Evolutionary conservation across 1,284 basidiomycete species (phyloP).

Genomic region (Moniliella sp.): DNA sequence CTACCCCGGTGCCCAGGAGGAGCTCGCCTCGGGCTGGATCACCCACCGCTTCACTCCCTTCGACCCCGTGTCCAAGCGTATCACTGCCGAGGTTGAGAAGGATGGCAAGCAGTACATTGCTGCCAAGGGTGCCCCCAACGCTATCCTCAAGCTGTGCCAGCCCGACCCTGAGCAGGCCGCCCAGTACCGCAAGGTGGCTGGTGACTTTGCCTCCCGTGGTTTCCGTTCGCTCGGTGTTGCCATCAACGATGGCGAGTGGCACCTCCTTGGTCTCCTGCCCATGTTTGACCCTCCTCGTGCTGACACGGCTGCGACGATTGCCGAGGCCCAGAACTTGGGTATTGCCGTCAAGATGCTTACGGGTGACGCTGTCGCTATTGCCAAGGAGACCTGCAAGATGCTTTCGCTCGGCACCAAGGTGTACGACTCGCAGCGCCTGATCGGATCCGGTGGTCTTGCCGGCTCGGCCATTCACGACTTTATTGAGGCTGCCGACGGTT

Average conservation of each 20-base stretch:
- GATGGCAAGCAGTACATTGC: slow-evolving; percentile 40
- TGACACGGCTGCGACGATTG: slow-evolving; percentile 41
- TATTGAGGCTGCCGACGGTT: slow-evolving; percentile 42
- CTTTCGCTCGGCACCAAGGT: slow-evolving; percentile 40
- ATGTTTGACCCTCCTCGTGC: slow-evolving; percentile 41
- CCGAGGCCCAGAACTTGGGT: slow-evolving; percentile 40
- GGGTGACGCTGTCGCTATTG: slow-evolving; percentile 43
- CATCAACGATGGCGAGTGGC: slow-evolving; percentile 40
- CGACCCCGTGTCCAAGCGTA: slow-evolving; percentile 43
- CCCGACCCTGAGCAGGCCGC: slow-evolving; percentile 36
- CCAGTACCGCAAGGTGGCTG: slow-evolving; percentile 37
- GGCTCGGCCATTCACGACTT: slow-evolving; percentile 41
- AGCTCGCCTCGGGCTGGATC: slow-evolving; percentile 39
- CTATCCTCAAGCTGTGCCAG: slow-evolving; percentile 39
- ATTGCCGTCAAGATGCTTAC: slow-evolving; percentile 44
- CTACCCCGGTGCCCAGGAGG: slow-evolving; percentile 40
- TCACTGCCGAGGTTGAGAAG: slow-evolving; percentile 41
- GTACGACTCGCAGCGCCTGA: slow-evolving; percentile 42
- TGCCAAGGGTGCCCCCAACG: slow-evolving; percentile 43
- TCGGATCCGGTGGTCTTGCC: slow-evolving; percentile 39
- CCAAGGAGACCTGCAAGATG: slow-evolving; percentile 42
- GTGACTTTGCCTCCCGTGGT: slow-evolving; percentile 39
- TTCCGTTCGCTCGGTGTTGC: slow-evolving; percentile 43
- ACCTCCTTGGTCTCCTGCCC: slow-evolving; percentile 38
- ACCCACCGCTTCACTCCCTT: slow-evolving; percentile 42